Evolutionary conservation across 2,329 filamentous ascomycete species (phyloP).

Genomic region (Aspergillus hortae): DNA sequence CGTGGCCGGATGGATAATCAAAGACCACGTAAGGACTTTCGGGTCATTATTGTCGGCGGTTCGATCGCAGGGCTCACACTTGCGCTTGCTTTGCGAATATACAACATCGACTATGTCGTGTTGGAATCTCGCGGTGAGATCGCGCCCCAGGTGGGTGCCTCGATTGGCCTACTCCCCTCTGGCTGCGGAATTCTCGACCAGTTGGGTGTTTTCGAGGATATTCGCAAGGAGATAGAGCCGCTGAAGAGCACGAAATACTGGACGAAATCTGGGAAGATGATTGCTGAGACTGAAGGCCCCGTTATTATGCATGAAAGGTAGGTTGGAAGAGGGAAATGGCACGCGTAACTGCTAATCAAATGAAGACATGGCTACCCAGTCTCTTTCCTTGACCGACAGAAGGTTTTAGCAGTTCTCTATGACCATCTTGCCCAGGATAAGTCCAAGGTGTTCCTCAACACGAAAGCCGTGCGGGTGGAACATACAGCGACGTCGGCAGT

Average conservation of each 20-base stretch:
- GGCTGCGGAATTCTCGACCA: constrained; percentile 13
- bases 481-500: not conserved
- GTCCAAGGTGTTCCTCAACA: not conserved
- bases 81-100: constrained; percentile 30
- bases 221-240: constrained; percentile 11
- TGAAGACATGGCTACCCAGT: not conserved
- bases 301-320: not conserved
- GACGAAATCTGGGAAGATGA: not conserved
- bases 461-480: not conserved
- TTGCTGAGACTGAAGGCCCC: not conserved
- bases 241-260: not conserved
- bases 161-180: constrained; percentile 9
- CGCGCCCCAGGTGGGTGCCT: constrained; percentile 8
- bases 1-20: not conserved
- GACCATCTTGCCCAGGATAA: not conserved
- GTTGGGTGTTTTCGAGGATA: constrained; percentile 6
- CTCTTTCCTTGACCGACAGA: not conserved
- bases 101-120: constrained; percentile 38
- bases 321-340: not conserved
- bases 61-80: constrained; percentile 47
- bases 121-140: constrained; percentile 22
- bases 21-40: not conserved
- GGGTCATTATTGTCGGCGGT: constrained; percentile 48
- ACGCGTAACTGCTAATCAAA: not conserved
- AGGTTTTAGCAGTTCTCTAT: not conserved